phyloP scores from a whole-genome alignment of 75 land plant genomes.

The Ceratopteris richardii region DNA sequence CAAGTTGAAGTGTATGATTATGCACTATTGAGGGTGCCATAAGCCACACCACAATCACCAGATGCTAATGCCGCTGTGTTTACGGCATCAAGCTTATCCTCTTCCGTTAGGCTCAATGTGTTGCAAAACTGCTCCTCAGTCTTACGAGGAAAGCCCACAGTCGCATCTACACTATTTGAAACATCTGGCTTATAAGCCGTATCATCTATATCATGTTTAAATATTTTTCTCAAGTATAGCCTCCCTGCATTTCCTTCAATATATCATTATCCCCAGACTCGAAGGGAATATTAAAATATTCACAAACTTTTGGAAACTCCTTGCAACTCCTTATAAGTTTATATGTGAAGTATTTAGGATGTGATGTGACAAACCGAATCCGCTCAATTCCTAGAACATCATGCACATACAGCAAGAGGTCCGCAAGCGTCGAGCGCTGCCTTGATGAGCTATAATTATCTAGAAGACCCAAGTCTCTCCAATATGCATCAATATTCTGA shows the following conservation, averaged over 20 bases:
- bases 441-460: not conserved
- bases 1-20: no score
- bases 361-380: constrained; percentile 6
- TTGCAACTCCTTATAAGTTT: not conserved
- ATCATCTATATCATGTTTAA: constrained; percentile 6
- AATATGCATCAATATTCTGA: constrained; percentile 7
- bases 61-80: constrained; percentile 2
- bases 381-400: constrained; percentile 10
- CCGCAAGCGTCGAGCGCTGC: constrained; percentile 6
- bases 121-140: constrained; percentile 7
- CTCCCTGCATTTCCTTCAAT: constrained; percentile 3
- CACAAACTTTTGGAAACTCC: constrained; percentile 8
- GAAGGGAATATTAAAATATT: constrained; percentile 9
- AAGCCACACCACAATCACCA: no score
- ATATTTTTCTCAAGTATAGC: constrained; percentile 8
- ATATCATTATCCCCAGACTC: constrained; percentile 1
- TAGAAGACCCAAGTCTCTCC: constrained; percentile 5
- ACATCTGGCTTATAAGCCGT: constrained; percentile 7
- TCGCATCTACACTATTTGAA: constrained; percentile 3
- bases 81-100: constrained; percentile 3
- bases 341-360: constrained; percentile 7
- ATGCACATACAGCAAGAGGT: constrained; percentile 4
- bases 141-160: constrained; percentile 5
- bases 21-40: no score
- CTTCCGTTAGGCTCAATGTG: constrained; percentile 6